These are phyloP conservation scores for Pluteus cervinus DNA, from an alignment of 768 basidiomycete species.

Conservation along the genomic window DNA sequence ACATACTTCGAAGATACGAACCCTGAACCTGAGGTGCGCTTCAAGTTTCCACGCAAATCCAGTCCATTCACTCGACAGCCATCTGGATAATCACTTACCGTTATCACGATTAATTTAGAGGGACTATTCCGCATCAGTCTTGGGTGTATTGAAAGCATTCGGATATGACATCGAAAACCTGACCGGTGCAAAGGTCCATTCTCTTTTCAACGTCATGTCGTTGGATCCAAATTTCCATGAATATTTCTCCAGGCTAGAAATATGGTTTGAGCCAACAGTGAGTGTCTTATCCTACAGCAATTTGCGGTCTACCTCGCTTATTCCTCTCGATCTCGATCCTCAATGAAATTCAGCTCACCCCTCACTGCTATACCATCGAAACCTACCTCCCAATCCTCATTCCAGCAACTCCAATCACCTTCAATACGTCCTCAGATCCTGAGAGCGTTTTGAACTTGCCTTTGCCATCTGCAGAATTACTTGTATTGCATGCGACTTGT, in stretches of 20 bases:
- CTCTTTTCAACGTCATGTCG: conserved; percentile 8
- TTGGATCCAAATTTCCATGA: conserved; percentile 2
- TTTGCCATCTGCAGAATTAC: conserved; percentile 1
- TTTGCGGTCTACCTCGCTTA: not conserved
- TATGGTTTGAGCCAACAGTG: too few species aligned
- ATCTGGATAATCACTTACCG: too few species aligned
- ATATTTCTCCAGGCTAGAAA: too few species aligned
- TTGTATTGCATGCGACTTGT: conserved; percentile 3
- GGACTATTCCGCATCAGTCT: conserved; percentile 8
- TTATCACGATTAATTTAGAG: too few species aligned
- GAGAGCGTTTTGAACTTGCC: too few species aligned
- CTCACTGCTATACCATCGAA: not conserved
- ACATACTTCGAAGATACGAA: conserved; percentile 7
- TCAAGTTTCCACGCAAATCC: not conserved
- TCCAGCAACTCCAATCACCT: too few species aligned
- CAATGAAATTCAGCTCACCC: conserved; percentile 1
- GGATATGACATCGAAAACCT: conserved; percentile 9
- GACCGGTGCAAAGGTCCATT: conserved; percentile 7
- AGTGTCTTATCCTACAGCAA: too few species aligned
- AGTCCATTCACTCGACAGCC: too few species aligned
- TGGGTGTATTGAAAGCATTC: conserved; percentile 8
- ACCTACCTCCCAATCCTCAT: too few species aligned
- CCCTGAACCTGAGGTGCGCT: not conserved
- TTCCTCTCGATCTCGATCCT: not conserved
- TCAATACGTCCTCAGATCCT: too few species aligned